Conservation (phyloP, 2,329 filamentous ascomycete genomes). For the Cryphonectria nitschkei region DNA sequence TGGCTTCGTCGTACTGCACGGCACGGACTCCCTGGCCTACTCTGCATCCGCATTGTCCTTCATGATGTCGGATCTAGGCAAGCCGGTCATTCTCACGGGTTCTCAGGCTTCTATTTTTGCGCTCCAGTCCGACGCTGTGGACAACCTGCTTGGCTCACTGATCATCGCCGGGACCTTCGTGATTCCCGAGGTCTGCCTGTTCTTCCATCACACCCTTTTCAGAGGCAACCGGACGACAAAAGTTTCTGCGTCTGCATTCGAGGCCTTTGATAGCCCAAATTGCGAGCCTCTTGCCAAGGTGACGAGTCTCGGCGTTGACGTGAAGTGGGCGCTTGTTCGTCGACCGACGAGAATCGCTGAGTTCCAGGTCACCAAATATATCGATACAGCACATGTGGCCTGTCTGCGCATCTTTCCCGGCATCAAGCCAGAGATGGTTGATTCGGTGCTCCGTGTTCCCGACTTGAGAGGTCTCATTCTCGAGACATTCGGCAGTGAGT, state of each 20-base stretch:
- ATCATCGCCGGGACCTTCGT: constrained; percentile 91
- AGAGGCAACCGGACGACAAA: constrained; percentile 88
- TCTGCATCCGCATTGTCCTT: constrained; percentile 90
- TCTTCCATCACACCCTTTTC: constrained; percentile 91
- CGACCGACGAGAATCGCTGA: constrained; percentile 74
- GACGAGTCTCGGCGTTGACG: constrained; percentile 77
- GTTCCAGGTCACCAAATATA: constrained; percentile 73
- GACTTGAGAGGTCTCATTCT: constrained; percentile 80
- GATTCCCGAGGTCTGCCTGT: constrained; percentile 90
- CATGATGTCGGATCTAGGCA: constrained; percentile 89
- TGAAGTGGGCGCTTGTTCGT: constrained; percentile 78
- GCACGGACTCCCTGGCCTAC: constrained; percentile 88
- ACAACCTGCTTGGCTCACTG: constrained; percentile 85
- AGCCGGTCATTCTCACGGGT: constrained; percentile 85
- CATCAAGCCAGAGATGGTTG: constrained; percentile 91
- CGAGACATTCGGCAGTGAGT: constrained; percentile 74
- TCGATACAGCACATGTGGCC: constrained; percentile 87
- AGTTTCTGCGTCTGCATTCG: constrained; percentile 82
- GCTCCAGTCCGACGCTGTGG: constrained; percentile 87
- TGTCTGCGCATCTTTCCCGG: constrained; percentile 90
- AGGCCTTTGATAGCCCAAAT: constrained; percentile 89
- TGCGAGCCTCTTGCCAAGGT: constrained; percentile 79
- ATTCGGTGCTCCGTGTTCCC: constrained; percentile 78
- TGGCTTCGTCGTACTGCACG: constrained; percentile 88
- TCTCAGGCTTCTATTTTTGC: constrained; percentile 87